These are phyloP conservation scores for Saccharum spontaneum DNA, from an alignment of 176 grass and related monocot species.

Conservation along the genomic window DNA sequence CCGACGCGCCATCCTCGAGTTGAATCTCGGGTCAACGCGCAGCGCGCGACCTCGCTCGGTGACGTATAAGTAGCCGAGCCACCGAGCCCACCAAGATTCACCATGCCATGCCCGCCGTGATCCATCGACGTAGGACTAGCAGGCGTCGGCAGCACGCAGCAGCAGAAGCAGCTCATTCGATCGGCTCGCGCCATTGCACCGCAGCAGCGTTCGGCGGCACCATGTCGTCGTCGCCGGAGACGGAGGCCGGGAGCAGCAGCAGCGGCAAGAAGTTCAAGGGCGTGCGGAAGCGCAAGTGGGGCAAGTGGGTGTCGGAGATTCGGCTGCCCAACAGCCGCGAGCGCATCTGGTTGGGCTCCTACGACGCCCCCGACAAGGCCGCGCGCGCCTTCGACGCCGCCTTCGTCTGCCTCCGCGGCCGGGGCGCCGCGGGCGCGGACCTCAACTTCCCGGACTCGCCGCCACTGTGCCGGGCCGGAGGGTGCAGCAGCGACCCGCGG, in stretches of 20 bases:
- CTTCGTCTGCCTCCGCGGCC: conserved; percentile 70
- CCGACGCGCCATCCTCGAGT: conserved; percentile 48
- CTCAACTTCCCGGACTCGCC: conserved; percentile 83
- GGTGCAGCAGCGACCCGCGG: conserved; percentile 44
- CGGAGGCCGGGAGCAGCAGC: background rate
- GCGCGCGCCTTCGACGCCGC: conserved; percentile 82
- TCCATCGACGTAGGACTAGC: background rate
- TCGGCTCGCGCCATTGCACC: background rate
- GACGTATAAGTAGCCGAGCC: conserved; percentile 40
- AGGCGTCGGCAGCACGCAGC: background rate
- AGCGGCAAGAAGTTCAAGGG: conserved; percentile 61
- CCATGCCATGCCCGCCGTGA: background rate
- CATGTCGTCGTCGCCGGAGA: conserved; percentile 33
- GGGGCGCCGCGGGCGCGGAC: conserved; percentile 28
- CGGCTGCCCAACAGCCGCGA: conserved; percentile 85
- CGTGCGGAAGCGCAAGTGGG: conserved; percentile 89
- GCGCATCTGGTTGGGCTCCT: conserved; percentile 81
- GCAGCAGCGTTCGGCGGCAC: background rate
- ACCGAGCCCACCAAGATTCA: conserved; percentile 5
- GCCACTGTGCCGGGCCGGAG: conserved; percentile 30
- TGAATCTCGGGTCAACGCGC: conserved; percentile 39
- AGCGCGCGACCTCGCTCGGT: conserved; percentile 1
- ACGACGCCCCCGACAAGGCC: conserved; percentile 75
- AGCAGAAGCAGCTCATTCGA: background rate
- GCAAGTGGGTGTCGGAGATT: conserved; percentile 99